A percentile compares a stretch with the other conserved stretches of the same genome.
Conservation (phyloP, 768 basidiomycete genomes). For the Trametes maxima region DNA sequence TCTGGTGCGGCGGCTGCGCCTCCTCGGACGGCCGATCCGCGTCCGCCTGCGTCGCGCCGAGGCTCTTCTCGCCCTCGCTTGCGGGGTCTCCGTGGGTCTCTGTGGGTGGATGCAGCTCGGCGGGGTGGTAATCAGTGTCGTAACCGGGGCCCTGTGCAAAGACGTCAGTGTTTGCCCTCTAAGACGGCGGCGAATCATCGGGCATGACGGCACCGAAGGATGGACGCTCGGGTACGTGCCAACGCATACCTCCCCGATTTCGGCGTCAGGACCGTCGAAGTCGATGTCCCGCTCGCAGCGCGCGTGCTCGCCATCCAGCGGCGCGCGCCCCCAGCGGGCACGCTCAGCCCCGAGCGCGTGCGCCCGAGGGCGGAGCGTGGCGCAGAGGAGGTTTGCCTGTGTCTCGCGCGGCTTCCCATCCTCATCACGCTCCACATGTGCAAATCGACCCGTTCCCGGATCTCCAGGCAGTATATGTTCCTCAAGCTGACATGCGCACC, state of each 20-base stretch:
- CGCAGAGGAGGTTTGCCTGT: constrained; percentile 23
- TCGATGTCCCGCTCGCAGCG: constrained; percentile 5
- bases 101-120: constrained; percentile 25
- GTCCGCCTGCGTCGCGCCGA: constrained; percentile 22
- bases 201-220: neutral
- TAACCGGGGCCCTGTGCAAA: constrained; percentile 26
- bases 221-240: neutral
- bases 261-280: neutral
- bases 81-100: neutral
- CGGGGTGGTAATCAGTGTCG: constrained; percentile 33
- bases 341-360: constrained; percentile 26
- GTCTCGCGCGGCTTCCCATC: constrained; percentile 12
- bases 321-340: constrained; percentile 23
- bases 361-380: constrained; percentile 24
- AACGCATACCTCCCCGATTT: neutral
- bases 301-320: constrained; percentile 8
- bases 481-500: neutral
- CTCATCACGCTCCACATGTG: neutral
- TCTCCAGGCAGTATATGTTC: constrained; percentile 10
- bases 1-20: constrained; percentile 3
- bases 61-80: constrained; percentile 13
- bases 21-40: constrained; percentile 18
- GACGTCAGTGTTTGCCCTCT: neutral
- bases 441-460: constrained; percentile 10
- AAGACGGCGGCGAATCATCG: neutral